Base-by-base conservation (phyloP, 2,329 filamentous ascomycete genomes). In the Rutstroemia sp. region DNA sequence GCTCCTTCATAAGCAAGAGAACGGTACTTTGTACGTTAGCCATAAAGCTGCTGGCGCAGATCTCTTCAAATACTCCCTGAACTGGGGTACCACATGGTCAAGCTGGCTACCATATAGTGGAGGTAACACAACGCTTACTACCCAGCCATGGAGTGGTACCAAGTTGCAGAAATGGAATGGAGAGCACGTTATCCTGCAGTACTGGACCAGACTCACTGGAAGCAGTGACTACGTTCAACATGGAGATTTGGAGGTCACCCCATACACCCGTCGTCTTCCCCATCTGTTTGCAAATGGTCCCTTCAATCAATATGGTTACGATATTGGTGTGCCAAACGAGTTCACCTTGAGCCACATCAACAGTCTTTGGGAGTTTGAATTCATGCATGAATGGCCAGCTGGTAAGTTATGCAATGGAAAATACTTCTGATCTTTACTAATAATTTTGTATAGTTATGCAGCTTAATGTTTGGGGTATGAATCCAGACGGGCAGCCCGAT, bases 381-480 rank as follows among this genome's bases (percentile, higher is more conserved):
- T 85, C 58, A 79, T 85, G 75, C 74, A 77, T 3, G 83, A 87
- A 65, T 87, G 81, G 78, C 83, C 83, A 5, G 77, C 79, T 2
- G 71, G 77, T 46, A 48, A 54, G 56, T 44, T 44, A 5, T 34
- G 30, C 19, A 2, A 7, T n/a, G 12, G 7, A 6, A n/a, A 6
- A 14, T 37, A 7, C 30, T 8, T 14, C 1, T 7, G 34, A 16
- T 12, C 7, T 4, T 39, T 27, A 27, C 52, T 57, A 49, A 57
- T 16, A 12, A 37, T 38, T 27, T 47, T 34, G 5, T 14, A 7
- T 21, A 57, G 56, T 57, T n/a, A 27, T 82, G 56, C 82, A 86
- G 63, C 71, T 86, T 58, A 87, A 86, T 61, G 75, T 84, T 5
- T 87, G 84, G 83, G 84, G 83, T 52, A 81, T 86, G 66, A 83